Percentiles rank a stretch among this genome's conserved stretches.
These are phyloP conservation scores for Penicillium brasilianum DNA, from an alignment of 2,329 filamentous ascomycete genomes.

Conservation along the genomic window DNA sequence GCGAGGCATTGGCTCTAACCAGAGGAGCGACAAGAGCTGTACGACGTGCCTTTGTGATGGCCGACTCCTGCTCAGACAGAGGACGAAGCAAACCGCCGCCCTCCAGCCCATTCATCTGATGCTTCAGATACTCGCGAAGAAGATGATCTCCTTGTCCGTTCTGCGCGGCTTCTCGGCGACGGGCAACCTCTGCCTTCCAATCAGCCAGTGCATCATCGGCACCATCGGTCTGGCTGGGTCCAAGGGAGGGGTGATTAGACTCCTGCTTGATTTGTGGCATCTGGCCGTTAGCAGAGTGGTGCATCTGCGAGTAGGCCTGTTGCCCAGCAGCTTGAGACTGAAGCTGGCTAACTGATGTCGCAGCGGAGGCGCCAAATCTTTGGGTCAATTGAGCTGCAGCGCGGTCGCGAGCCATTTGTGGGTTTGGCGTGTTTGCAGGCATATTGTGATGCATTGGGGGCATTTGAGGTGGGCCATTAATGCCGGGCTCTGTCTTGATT, in stretches of 20 bases:
- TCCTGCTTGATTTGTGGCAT: slow-evolving; percentile 50
- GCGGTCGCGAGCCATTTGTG: slow-evolving; percentile 59
- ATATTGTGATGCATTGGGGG: slow-evolving; percentile 44
- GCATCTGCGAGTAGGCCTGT: slow-evolving; percentile 42
- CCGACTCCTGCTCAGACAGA: slow-evolving; percentile 44
- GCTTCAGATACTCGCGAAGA: slow-evolving; percentile 49
- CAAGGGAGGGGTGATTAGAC: slow-evolving; percentile 47
- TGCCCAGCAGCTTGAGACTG: slow-evolving; percentile 49
- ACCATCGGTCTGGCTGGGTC: slow-evolving; percentile 75
- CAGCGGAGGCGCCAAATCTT: slow-evolving; percentile 50
- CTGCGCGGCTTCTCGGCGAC: slow-evolving; percentile 48
- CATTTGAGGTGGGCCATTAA: slow-evolving; percentile 43
- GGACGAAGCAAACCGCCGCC: slow-evolving; percentile 53
- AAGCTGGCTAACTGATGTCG: slow-evolving; percentile 50
- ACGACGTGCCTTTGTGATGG: slow-evolving; percentile 46
- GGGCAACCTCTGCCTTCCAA: slow-evolving; percentile 54
- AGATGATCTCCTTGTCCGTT: slow-evolving; percentile 45
- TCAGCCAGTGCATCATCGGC: slow-evolving; percentile 64
- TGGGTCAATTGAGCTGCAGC: slow-evolving; percentile 58
- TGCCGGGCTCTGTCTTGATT: slow-evolving; percentile 60
- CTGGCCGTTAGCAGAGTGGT: slow-evolving; percentile 39
- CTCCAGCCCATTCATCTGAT: slow-evolving; percentile 50
- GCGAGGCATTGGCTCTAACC: slow-evolving; percentile 8
- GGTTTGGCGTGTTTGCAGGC: slow-evolving; percentile 44
- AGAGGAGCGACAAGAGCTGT: slow-evolving; percentile 32